Evolutionary conservation across 2,329 filamentous ascomycete genomes (phyloP).

Genomic region (Scortechinia acanthostroma): DNA sequence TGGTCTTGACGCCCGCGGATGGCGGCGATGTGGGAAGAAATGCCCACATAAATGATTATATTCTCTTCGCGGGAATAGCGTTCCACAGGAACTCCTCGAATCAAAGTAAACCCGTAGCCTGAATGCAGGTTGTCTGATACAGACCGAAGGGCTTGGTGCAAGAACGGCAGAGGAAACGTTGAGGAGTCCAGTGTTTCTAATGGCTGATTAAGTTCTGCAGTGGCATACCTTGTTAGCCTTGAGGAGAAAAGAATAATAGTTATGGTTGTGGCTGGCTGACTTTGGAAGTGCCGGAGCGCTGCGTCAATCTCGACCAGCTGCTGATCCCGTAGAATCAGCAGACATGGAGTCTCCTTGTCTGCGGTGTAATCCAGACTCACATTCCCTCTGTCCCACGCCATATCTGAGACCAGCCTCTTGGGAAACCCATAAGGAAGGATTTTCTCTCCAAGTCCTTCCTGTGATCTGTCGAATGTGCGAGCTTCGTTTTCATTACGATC

Average conservation of each 20-base stretch:
- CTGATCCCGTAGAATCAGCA: constrained; percentile 29
- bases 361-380: constrained; percentile 15
- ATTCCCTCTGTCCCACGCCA: constrained; percentile 44
- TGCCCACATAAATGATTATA: constrained; percentile 28
- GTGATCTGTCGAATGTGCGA: no score
- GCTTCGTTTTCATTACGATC: no score
- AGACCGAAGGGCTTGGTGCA: constrained; percentile 17
- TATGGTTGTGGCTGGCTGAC: constrained; percentile 12
- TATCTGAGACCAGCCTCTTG: constrained; percentile 30
- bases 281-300: constrained; percentile 31
- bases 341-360: constrained; percentile 28
- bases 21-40: constrained; percentile 28
- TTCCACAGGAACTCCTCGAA: constrained; percentile 27
- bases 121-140: constrained; percentile 23
- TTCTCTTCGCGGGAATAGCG: constrained; percentile 23
- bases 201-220: constrained; percentile 20
- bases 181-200: constrained; percentile 33
- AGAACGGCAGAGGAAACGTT: constrained; percentile 28
- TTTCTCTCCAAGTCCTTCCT: no score
- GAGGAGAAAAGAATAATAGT: background rate
- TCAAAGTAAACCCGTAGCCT: constrained; percentile 30
- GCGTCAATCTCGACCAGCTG: constrained; percentile 38
- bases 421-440: constrained; percentile 42
- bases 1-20: constrained; percentile 30
- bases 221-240: background rate